Conservation (phyloP, 78 protist species). For the Tieghemostelium lacteum region DNA sequence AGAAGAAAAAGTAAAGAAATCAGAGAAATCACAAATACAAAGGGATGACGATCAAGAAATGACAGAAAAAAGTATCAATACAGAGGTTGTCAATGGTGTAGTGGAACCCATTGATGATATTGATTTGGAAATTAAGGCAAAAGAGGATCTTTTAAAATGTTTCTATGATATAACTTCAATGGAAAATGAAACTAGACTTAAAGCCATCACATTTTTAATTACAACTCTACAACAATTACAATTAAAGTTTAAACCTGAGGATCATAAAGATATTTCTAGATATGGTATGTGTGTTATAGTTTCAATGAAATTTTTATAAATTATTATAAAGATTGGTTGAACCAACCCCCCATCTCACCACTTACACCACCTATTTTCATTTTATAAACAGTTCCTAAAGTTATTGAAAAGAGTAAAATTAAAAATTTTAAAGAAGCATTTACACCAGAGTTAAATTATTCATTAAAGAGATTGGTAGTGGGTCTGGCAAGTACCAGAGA, state of each 20-base stretch:
- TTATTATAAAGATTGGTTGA: background rate
- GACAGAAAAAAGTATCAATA: too few species aligned
- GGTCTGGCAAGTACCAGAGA: conserved; percentile 66
- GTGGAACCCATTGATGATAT: conserved; percentile 21
- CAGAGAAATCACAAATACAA: too few species aligned
- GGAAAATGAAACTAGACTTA: conserved; percentile 39
- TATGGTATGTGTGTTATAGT: conserved; percentile 32
- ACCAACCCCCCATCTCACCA: background rate
- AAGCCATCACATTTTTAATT: conserved; percentile 23
- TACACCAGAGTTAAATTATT: conserved; percentile 56
- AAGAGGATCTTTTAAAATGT: conserved; percentile 46
- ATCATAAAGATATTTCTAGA: conserved; percentile 44
- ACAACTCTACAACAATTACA: conserved; percentile 41
- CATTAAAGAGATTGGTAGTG: conserved; percentile 36
- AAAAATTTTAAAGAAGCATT: conserved; percentile 1
- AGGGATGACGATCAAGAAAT: too few species aligned
- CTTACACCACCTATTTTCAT: background rate
- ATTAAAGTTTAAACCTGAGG: conserved; percentile 37
- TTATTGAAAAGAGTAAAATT: conserved; percentile 27
- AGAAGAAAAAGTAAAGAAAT: too few species aligned
- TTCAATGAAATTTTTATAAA: too few species aligned
- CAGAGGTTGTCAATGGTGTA: too few species aligned
- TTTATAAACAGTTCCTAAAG: conserved; percentile 35
- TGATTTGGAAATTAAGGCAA: conserved; percentile 38
- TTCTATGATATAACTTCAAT: conserved; percentile 60